Base-by-base conservation (phyloP, 2,329 filamentous ascomycete species). In the Hortaea sp. region DNA sequence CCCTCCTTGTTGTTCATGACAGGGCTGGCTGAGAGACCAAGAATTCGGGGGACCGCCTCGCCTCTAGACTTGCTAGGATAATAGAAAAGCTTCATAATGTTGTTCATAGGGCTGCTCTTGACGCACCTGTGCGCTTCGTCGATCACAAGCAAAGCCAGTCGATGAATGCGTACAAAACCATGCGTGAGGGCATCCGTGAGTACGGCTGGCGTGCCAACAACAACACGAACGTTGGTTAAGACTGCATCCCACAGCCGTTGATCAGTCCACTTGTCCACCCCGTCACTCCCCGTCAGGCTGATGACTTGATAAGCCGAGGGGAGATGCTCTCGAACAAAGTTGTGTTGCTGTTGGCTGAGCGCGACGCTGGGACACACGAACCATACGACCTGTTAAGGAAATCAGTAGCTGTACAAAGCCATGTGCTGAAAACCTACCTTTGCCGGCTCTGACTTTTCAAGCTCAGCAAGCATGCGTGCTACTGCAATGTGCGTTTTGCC, bases 1-100 rank as follows among this genome's bases (percentile, higher is more conserved):
- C 69, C 65, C 1, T 73, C 61, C 11, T 74, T 74, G 1, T 75
- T 78, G 46, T 72, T 77, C 53, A 83, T 79, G 3, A 86, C 75
- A 0, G 88, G 88, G 50, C 85, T 94, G 1, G 88, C 88, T 5
- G 84, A 89, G 27, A 95, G 70, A 0, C 88, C 88, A 5, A 95
- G 69, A 29, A 95, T 82, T 13, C 73, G 70, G 0, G 88, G 88
- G 1, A 78, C 63, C 0, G 50, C 35, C 0, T 62, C 49, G 0
- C 69, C 71, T 1, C 46, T 51, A 0, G 45, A 52, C 12, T 61
- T 63, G 10, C 52, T 48, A 29, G 69, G 67, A 50, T 79, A 76
- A 57, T 94, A 94, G 53, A 84, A 82, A 29, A 79, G 68, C 29
- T 66, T 69, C 84, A 94, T 90, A 31, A 94, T 83, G 35, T 70